Evolutionary conservation across 202 grass and related monocot species (phyloP).

Genomic region (Tripidium arundinaceum): DNA sequence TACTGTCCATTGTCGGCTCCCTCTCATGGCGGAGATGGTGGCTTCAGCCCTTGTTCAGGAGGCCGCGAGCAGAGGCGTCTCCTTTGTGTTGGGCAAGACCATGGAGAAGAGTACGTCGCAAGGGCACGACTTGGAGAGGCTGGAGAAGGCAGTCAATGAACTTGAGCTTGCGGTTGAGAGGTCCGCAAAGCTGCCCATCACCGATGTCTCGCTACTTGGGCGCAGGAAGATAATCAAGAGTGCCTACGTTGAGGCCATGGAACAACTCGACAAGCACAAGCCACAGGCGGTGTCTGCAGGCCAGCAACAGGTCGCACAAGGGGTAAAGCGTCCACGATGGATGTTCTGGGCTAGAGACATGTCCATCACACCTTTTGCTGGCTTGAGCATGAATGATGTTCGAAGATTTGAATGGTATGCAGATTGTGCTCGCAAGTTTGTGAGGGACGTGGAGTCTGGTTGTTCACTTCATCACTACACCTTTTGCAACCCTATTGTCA

Average conservation of each 20-base stretch:
- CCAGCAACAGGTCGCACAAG: no score
- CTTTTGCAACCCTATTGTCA: no score
- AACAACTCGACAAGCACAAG: neutral
- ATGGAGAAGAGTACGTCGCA: neutral
- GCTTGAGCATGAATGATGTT: no score
- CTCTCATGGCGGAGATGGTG: neutral
- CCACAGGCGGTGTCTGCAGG: neutral
- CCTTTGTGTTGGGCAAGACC: neutral
- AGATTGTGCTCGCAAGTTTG: neutral
- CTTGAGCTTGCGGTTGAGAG: neutral
- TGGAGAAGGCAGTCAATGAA: neutral
- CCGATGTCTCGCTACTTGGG: neutral
- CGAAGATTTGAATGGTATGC: neutral
- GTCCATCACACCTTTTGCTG: neutral
- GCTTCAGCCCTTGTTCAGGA: neutral
- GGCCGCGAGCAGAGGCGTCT: neutral
- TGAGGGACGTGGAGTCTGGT: neutral
- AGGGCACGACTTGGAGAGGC: neutral
- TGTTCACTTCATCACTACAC: neutral
- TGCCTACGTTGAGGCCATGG: neutral
- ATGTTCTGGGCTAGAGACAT: neutral
- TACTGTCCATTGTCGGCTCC: no score
- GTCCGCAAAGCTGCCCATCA: neutral
- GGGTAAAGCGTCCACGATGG: neutral
- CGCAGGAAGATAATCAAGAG: neutral